These are phyloP conservation scores for Fusarium graminum DNA, from an alignment of 2,329 filamentous ascomycete genomes.

Conservation along the genomic window DNA sequence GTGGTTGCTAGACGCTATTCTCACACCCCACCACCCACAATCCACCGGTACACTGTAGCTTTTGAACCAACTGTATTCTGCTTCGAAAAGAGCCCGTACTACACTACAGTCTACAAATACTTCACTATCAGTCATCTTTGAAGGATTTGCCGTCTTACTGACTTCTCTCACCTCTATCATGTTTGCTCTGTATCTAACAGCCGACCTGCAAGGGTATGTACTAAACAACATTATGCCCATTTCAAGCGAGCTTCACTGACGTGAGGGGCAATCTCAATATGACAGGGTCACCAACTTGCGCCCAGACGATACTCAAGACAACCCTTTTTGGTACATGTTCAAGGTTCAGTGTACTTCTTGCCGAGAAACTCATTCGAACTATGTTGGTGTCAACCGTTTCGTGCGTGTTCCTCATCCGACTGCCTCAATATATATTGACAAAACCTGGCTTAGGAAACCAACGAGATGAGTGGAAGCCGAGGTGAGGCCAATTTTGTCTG, in stretches of 20 bases:
- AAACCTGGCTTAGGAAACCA: conserved; percentile 74
- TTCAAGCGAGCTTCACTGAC: conserved; percentile 34
- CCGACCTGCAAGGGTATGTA: conserved; percentile 76
- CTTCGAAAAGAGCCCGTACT: conserved; percentile 5
- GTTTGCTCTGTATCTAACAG: conserved; percentile 75
- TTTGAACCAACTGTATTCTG: conserved; percentile 33
- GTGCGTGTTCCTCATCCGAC: conserved; percentile 63
- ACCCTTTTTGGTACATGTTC: conserved; percentile 97
- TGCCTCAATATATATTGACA: conserved; percentile 14
- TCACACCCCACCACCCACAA: conserved; percentile 48
- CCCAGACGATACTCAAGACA: conserved; percentile 83
- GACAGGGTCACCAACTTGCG: conserved; percentile 88
- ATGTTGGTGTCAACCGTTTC: conserved; percentile 88
- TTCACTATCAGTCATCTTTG: background rate
- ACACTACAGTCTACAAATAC: conserved; percentile 7
- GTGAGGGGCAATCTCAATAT: conserved; percentile 34
- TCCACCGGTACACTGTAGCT: conserved; percentile 25
- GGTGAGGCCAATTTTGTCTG: conserved; percentile 99
- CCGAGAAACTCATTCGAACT: conserved; percentile 88
- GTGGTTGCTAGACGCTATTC: conserved; percentile 34
- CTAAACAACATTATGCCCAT: background rate
- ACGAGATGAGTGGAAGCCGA: conserved; percentile 91
- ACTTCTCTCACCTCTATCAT: conserved; percentile 57
- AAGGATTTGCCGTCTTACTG: background rate
- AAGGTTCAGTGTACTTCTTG: conserved; percentile 99